Evolutionary conservation across 1,284 basidiomycete genomes (phyloP).

Genomic region (Earliella scabrosa): DNA sequence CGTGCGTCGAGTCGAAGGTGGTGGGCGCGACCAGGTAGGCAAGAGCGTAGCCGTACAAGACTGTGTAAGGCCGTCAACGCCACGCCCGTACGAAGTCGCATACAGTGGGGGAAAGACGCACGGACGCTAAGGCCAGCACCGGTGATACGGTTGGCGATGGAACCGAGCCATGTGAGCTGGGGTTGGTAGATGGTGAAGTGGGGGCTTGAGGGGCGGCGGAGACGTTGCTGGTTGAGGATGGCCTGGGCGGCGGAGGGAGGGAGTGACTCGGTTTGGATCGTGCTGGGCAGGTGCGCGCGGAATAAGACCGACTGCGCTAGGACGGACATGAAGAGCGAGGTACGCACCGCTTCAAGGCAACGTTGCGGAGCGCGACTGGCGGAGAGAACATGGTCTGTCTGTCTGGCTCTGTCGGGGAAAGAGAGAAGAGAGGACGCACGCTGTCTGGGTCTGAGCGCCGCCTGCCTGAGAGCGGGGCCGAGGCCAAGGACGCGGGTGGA

Average conservation of each 20-base stretch:
- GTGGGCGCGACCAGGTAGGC: slow-evolving; percentile 86
- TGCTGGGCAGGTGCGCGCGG: slow-evolving; percentile 18
- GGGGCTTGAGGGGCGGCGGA: slow-evolving; percentile 85
- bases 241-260: slow-evolving; percentile 60
- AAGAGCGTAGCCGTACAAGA: slow-evolving; percentile 89
- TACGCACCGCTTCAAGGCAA: slow-evolving; percentile 51
- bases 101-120: slow-evolving; percentile 58
- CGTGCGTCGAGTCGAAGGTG: slow-evolving; percentile 77
- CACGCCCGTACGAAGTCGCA: too few species aligned
- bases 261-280: slow-evolving; percentile 67
- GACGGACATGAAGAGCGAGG: neutral
- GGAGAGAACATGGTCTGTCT: slow-evolving; percentile 34
- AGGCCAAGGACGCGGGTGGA: slow-evolving; percentile 56
- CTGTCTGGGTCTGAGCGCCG: slow-evolving; percentile 49
- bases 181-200: slow-evolving; percentile 98
- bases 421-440: slow-evolving; percentile 40
- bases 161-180: slow-evolving; percentile 88
- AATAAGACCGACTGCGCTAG: neutral
- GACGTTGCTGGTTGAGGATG: slow-evolving; percentile 87
- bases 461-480: slow-evolving; percentile 55
- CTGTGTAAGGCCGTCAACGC: slow-evolving; percentile 41
- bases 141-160: slow-evolving; percentile 86
- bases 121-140: slow-evolving; percentile 80
- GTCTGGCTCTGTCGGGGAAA: neutral
- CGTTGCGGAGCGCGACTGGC: slow-evolving; percentile 41